These are phyloP conservation scores for Tolypocladium guangdongense DNA, from an alignment of 2,329 filamentous ascomycete genomes.

Conservation along the genomic window DNA sequence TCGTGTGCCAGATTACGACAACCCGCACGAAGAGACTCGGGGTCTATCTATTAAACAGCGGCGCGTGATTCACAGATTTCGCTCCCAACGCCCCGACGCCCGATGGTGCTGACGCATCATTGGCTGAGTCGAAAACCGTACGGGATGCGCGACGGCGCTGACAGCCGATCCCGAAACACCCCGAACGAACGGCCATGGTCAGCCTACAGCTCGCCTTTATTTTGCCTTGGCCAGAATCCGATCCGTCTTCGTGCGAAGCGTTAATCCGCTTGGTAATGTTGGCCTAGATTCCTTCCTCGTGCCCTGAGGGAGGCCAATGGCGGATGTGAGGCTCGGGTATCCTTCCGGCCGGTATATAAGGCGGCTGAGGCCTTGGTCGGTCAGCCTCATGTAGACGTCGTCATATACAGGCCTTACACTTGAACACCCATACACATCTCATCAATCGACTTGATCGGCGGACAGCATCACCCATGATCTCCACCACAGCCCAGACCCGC, in stretches of 20 bases:
- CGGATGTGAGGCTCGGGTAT: no score
- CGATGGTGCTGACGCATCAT: not conserved
- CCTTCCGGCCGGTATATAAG: not conserved
- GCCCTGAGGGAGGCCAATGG: not conserved
- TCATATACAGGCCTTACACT: not conserved
- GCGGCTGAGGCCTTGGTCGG: not conserved
- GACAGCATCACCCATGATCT: constrained; percentile 12
- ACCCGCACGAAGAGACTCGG: not conserved
- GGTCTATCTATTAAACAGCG: not conserved
- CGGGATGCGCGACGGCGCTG: not conserved
- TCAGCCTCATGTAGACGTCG: not conserved
- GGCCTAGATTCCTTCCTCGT: not conserved
- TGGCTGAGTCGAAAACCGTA: not conserved
- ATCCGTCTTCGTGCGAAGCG: not conserved
- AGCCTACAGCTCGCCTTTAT: not conserved
- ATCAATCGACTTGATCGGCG: not conserved
- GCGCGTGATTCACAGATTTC: not conserved
- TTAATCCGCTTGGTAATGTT: not conserved
- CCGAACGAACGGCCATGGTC: no score
- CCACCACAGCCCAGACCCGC: constrained; percentile 12
- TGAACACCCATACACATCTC: not conserved
- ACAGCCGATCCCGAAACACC: not conserved
- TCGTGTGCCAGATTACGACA: not conserved
- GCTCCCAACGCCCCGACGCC: not conserved
- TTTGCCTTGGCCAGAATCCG: not conserved